Evolutionary conservation across 805 yeast species (phyloP).

Genomic region (Wickerhamomyces tratensis): DNA sequence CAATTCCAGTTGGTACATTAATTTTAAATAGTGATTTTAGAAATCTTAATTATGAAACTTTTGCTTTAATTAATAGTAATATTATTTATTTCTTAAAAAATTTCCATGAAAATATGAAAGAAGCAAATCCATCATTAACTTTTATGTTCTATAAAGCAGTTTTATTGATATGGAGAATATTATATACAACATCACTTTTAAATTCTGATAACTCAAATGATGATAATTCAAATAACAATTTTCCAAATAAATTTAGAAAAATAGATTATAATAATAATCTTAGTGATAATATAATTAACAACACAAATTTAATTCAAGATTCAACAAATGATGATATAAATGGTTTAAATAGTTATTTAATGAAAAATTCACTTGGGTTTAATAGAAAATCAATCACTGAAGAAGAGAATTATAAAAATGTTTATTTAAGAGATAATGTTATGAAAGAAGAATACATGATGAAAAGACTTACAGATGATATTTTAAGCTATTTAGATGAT

Average conservation of each 20-base stretch:
- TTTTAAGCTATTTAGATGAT: background rate
- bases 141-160: background rate
- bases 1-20: background rate
- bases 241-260: no score
- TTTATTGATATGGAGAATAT: background rate
- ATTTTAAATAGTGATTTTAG: background rate
- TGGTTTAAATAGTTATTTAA: background rate
- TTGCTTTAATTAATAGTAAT: background rate
- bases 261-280: no score
- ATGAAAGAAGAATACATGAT: background rate
- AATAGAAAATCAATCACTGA: background rate
- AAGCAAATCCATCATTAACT: background rate
- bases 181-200: background rate
- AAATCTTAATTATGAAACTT: background rate
- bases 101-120: background rate
- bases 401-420: background rate
- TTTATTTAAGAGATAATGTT: background rate
- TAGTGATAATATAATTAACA: no score
- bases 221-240: background rate
- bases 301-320: no score
- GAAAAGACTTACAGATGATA: background rate
- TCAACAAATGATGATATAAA: background rate
- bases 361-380: background rate
- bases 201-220: background rate
- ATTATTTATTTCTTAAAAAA: background rate